Conservation (phyloP, 768 basidiomycete species). For the Kwoniella sp. region DNA sequence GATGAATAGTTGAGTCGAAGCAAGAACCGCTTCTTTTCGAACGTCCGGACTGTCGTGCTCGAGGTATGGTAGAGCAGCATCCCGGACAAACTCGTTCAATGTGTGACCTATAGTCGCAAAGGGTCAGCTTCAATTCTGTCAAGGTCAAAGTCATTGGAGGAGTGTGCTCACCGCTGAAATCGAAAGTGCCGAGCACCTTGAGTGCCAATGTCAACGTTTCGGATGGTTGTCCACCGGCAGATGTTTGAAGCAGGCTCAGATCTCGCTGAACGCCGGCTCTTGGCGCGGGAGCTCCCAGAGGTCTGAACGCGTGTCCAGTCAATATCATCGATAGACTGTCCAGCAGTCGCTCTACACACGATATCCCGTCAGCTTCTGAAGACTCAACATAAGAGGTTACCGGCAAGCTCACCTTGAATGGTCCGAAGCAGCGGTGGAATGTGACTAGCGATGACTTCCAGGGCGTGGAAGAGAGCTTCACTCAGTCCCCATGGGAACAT, state of each 20-base stretch:
- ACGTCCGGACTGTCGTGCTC: slow-evolving; percentile 90
- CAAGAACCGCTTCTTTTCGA: slow-evolving; percentile 82
- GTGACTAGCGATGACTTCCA: slow-evolving; percentile 78
- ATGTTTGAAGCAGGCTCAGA: slow-evolving; percentile 32
- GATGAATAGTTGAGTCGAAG: slow-evolving; percentile 88
- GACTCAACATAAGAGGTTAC: too few relatives aligned
- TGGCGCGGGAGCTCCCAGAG: slow-evolving; percentile 78
- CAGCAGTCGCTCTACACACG: slow-evolving; percentile 74
- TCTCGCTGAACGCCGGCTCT: slow-evolving; percentile 54
- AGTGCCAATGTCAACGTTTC: slow-evolving; percentile 69
- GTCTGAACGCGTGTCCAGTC: slow-evolving; percentile 80
- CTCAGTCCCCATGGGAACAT: slow-evolving; percentile 95
- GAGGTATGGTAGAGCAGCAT: slow-evolving; percentile 85
- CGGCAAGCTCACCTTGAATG: slow-evolving; percentile 71
- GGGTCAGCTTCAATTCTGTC: not conserved
- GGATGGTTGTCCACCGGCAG: slow-evolving; percentile 20
- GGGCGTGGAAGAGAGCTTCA: slow-evolving; percentile 80
- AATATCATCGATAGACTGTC: slow-evolving; percentile 80
- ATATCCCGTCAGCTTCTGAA: not conserved
- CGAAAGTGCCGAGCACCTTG: slow-evolving; percentile 82
- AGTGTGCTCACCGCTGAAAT: slow-evolving; percentile 75
- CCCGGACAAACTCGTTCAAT: slow-evolving; percentile 92
- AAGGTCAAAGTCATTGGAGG: too few relatives aligned
- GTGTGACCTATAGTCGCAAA: slow-evolving; percentile 68
- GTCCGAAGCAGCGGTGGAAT: slow-evolving; percentile 88